Base-by-base conservation (phyloP, 2,329 filamentous ascomycete genomes). In the Sarocladiaceae sp. region DNA sequence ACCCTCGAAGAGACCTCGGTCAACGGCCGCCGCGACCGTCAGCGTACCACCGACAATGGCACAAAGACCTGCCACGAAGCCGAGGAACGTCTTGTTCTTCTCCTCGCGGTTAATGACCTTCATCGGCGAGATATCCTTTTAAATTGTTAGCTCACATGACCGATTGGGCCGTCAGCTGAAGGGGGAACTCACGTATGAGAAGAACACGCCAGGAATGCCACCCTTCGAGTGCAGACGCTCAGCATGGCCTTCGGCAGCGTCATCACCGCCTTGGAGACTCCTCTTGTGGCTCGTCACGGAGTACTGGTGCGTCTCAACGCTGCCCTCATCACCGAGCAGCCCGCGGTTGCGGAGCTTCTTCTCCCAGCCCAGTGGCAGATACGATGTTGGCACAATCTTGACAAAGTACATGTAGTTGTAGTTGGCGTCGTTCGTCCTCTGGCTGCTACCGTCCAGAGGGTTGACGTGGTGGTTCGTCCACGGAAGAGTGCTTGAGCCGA, bases 341-440 rank as follows among this genome's bases (percentile, higher is more conserved):
- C 88, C 53, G 88, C 83, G 23, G 74, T 59, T 58, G 44, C 62
- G 60, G 50, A 66, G 63, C 54, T 77, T 78, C 62, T 83, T 82
- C 65, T 91, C 86, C 90, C 90, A 96, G 57, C 91, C 91, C 1
- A 99, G 80, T 2, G 94, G 91, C 23, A 97, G 80, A 68, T 97
- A 99, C 1, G 91, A 93, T 2, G 94, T 99, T 3, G 89, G 90
- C 28, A 99, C 94, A 53, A 99, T 94, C 78, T 99, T 99, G 71
- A 99, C 80, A 71, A 99, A 99, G 77, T 99, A 99, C 90, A 97
- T 96, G 71, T 86, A 99, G 76, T 97, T 99, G 78, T 80, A 97
- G 58, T 88, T 88, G 59, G 90, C 82, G 63, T 97, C 91, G 31
- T 80, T 75, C 2, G 90, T 95, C 50, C 78, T 72, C 75, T 97